Evolutionary conservation across 1,284 basidiomycete genomes (phyloP), one percentile per base, ranked within the genome.

Genomic region (Termitomyces sp.): DNA sequence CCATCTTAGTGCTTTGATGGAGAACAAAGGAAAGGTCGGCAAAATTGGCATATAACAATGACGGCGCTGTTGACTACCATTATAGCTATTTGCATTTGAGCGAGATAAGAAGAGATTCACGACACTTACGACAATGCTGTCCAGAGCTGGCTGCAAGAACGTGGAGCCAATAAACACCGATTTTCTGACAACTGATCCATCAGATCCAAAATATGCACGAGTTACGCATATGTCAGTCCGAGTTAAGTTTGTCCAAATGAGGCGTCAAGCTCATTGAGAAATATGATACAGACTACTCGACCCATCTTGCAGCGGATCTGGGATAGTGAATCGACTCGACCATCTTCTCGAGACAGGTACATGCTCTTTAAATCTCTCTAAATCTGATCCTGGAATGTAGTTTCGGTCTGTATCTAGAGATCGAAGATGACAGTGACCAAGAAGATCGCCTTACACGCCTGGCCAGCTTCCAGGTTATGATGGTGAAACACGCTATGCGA

Each of bases 401-500:
- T n/a, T 49, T 37, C 42, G 37, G 44, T 24, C 24, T 34, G 38
- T 43, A 46, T 46, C 43, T 54, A 72, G 68, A 72, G 71, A 74
- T 78, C 42, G 70, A 78, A 51, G 78, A 81, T 53, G 76, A 80
- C n/a, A 69, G 72, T 19, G 71, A 66, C 21, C 75, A 77, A 52
- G 79, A 84, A 51, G 81, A 82, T 45, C 84, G 94, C 28, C 75
- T 97, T 40, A 79, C 81, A 58, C 92, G 91, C 59, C 79, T 97
- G 19, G 84, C 92, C 1, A 72, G 77, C 10, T 97, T 97, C 69
- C 97, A 99, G 65, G 76, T 93, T n/a, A 78, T 83, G 67, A 95
- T 98, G 84, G 85, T 99, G 61, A 83, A 82, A 60, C 97, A 98
- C 65, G 96, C 96, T 8, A 93, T 99, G 86, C 86, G 85, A 67